phyloP scores from a whole-genome alignment of 768 basidiomycete genomes.

The Mycena floridula region DNA sequence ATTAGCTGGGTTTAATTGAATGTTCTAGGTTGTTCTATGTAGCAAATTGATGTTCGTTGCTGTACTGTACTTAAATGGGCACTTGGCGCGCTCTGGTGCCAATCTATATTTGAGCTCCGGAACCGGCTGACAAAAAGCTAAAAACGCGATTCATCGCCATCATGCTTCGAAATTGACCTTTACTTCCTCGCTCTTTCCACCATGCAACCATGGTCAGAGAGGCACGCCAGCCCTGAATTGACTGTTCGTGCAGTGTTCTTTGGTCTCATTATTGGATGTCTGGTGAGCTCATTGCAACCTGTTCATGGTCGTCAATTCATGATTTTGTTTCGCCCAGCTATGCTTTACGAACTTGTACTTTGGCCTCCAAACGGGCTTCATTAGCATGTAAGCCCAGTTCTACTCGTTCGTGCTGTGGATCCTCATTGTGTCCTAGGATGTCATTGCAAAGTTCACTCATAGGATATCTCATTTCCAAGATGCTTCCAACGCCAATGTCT shows the following conservation, averaged over 20 bases:
- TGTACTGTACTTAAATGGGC: too few species aligned
- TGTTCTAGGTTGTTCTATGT: too few species aligned
- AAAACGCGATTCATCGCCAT: too few species aligned
- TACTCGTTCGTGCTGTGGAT: too few species aligned
- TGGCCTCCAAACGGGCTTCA: constrained; percentile 87
- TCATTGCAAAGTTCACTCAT: constrained; percentile 91
- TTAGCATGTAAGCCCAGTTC: constrained; percentile 87
- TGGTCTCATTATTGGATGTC: constrained; percentile 78
- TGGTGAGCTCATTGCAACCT: constrained; percentile 88
- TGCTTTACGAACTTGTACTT: constrained; percentile 91
- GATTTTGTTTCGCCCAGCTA: too few species aligned
- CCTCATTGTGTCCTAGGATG: constrained; percentile 63
- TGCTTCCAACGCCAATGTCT: constrained; percentile 68
- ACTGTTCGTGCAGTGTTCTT: constrained; percentile 56
- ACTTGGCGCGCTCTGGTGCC: too few species aligned
- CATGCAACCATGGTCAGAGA: not conserved
- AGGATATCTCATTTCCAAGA: constrained; percentile 78
- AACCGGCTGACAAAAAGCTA: too few species aligned
- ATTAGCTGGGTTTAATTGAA: constrained; percentile 20
- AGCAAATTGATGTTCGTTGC: too few species aligned
- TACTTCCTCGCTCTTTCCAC: too few species aligned
- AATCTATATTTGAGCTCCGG: too few species aligned
- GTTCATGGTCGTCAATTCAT: too few species aligned
- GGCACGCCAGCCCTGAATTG: constrained; percentile 13
- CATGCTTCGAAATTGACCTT: too few species aligned